A percentile compares a stretch with the other conserved stretches of the same genome.
phyloP scores from a whole-genome alignment of 2,329 filamentous ascomycete genomes.

The Blastomyces emzantsi region DNA sequence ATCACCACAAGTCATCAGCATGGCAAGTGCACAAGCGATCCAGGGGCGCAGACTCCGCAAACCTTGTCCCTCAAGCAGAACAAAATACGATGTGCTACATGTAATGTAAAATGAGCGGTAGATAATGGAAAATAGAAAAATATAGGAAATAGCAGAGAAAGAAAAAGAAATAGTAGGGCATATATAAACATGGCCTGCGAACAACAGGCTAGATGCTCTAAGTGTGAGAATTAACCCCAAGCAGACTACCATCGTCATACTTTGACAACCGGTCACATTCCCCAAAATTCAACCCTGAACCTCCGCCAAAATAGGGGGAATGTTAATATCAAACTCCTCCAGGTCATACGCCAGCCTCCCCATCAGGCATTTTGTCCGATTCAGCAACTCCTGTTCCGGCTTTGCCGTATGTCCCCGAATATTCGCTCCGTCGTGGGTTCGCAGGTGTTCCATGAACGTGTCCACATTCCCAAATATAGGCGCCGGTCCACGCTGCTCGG shows the following conservation, averaged over 20 bases:
- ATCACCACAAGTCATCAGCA: too few species aligned
- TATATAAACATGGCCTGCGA: background rate
- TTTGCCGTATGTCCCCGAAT: constrained; percentile 23
- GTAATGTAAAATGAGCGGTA: too few species aligned
- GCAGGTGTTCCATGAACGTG: constrained; percentile 39
- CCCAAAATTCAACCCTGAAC: constrained; percentile 7
- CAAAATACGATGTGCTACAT: too few species aligned
- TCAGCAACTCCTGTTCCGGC: constrained; percentile 31
- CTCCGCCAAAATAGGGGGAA: constrained; percentile 26
- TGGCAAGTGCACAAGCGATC: too few species aligned
- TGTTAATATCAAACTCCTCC: constrained; percentile 43
- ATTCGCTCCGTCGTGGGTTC: constrained; percentile 21
- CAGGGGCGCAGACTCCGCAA: too few species aligned
- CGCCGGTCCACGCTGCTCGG: constrained; percentile 25
- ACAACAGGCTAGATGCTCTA: background rate
- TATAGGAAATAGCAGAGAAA: too few species aligned
- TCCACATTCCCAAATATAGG: constrained; percentile 34
- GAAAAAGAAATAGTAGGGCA: too few species aligned
- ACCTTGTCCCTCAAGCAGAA: too few species aligned
- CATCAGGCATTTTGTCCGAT: constrained; percentile 37
- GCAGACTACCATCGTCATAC: background rate
- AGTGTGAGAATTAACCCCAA: background rate
- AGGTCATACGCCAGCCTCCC: constrained; percentile 30
- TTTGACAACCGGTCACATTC: background rate
- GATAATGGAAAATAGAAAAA: too few species aligned